Percentiles rank a stretch among this genome's conserved stretches.
Evolutionary conservation across 345 rosid genomes (phyloP).

Genomic region (Arabis alpina): DNA sequence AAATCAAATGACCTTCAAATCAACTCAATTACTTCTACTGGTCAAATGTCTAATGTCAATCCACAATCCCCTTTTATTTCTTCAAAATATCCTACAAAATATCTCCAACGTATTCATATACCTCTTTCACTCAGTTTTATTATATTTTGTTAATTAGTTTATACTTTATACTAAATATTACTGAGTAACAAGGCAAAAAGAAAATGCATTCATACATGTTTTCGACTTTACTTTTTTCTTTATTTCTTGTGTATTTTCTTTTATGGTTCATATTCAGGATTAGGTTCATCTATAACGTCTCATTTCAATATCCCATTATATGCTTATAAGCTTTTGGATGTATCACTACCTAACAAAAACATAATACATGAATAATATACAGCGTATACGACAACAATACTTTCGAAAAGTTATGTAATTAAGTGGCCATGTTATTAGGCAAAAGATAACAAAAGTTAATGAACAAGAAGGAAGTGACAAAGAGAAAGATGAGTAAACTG

Average conservation of each 20-base stretch:
- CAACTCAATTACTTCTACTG: slow-evolving; percentile 20
- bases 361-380: neutral
- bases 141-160: too few relatives aligned
- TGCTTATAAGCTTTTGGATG: neutral
- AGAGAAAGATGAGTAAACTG: slow-evolving; percentile 26
- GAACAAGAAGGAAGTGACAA: slow-evolving; percentile 44
- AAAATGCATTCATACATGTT: too few relatives aligned
- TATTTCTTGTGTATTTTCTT: too few relatives aligned
- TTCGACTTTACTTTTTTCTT: too few relatives aligned
- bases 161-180: too few relatives aligned
- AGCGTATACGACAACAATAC: slow-evolving; percentile 1
- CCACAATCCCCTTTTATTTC: neutral
- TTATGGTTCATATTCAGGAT: too few relatives aligned
- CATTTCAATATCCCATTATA: neutral
- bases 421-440: slow-evolving; percentile 26
- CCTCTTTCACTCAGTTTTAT: neutral
- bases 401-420: slow-evolving; percentile 9
- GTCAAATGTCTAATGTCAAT: slow-evolving; percentile 13
- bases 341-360: neutral
- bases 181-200: too few relatives aligned
- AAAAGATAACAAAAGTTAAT: slow-evolving; percentile 40
- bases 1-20: too few relatives aligned
- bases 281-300: neutral
- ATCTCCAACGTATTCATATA: slow-evolving; percentile 1
- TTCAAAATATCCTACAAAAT: slow-evolving; percentile 19